Conservation (phyloP, 1,139 yeast species). For the Debaryomycetaceae sp. region DNA sequence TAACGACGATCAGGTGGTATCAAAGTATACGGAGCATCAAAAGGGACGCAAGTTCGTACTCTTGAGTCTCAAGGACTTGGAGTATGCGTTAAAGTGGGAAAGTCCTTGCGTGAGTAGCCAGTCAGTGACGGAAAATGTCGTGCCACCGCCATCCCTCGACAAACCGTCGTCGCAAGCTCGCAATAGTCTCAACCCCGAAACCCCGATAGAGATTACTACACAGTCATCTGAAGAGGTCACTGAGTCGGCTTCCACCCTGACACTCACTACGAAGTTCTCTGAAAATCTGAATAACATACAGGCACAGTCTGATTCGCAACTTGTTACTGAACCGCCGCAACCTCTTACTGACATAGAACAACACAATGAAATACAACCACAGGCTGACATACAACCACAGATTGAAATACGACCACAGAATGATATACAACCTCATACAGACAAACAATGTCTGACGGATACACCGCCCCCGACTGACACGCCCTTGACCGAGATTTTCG, state of each 20-base stretch:
- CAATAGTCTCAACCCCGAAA: slow-evolving; percentile 1
- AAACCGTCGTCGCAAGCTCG: neutral
- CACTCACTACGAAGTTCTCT: neutral
- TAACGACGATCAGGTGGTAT: slow-evolving; percentile 51
- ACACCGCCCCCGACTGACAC: slow-evolving; percentile 1
- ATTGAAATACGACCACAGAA: neutral
- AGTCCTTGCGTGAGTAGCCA: slow-evolving; percentile 1
- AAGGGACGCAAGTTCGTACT: slow-evolving; percentile 37
- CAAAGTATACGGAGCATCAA: slow-evolving; percentile 22
- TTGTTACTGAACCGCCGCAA: neutral
- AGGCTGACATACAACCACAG: too few relatives aligned
- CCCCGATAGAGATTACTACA: slow-evolving; percentile 2
- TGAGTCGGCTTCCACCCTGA: neutral
- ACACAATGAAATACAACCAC: too few relatives aligned
- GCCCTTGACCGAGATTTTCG: slow-evolving; percentile 1
- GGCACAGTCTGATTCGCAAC: neutral
- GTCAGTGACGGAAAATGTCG: slow-evolving; percentile 6
- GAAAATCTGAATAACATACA: neutral
- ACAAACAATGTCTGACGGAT: neutral
- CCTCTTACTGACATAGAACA: too few relatives aligned
- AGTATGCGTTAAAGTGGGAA: slow-evolving; percentile 25
- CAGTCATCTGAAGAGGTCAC: slow-evolving; percentile 1
- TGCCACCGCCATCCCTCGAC: too few relatives aligned
- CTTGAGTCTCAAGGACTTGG: slow-evolving; percentile 50
- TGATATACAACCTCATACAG: slow-evolving; percentile 1